phyloP scores from a whole-genome alignment of 768 basidiomycete species.

The Mycena venus region DNA sequence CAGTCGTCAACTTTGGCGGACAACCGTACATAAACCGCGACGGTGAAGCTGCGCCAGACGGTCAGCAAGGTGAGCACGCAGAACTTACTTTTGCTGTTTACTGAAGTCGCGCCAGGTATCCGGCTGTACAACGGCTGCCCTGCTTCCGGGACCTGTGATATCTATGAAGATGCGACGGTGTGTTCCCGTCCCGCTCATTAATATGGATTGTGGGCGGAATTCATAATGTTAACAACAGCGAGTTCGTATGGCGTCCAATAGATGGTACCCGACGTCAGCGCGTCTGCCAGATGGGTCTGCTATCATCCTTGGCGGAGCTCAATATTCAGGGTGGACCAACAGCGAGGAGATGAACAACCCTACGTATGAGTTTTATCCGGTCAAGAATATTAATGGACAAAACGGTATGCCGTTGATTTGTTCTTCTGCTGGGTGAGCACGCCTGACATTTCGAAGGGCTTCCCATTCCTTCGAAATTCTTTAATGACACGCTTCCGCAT shows the following conservation, averaged over 20 bases:
- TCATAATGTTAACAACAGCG: not conserved
- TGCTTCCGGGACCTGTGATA: constrained; percentile 17
- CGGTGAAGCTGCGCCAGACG: constrained; percentile 22
- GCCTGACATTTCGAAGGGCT: constrained; percentile 16
- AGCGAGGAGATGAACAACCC: constrained; percentile 23
- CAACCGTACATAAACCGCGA: constrained; percentile 23
- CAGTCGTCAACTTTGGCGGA: constrained; percentile 24
- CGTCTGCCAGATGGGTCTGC: constrained; percentile 26
- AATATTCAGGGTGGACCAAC: constrained; percentile 20
- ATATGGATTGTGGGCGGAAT: not conserved
- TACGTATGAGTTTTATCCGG: constrained; percentile 32
- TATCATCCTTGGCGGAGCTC: constrained; percentile 21
- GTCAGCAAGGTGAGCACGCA: constrained; percentile 15
- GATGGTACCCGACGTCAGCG: constrained; percentile 25
- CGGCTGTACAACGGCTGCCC: constrained; percentile 24
- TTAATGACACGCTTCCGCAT: constrained; percentile 31
- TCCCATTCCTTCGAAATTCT: constrained; percentile 27
- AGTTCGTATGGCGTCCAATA: constrained; percentile 19
- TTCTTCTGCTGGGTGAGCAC: not conserved
- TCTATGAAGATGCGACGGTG: constrained; percentile 19
- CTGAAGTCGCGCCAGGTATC: not conserved
- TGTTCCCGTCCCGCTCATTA: not conserved
- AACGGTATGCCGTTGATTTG: constrained; percentile 7
- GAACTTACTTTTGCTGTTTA: not conserved
- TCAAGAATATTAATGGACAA: constrained; percentile 29